Percentiles rank a stretch among this genome's conserved stretches.
Conservation (phyloP, 495 filamentous ascomycete species). For the Penicillium odoratum region DNA sequence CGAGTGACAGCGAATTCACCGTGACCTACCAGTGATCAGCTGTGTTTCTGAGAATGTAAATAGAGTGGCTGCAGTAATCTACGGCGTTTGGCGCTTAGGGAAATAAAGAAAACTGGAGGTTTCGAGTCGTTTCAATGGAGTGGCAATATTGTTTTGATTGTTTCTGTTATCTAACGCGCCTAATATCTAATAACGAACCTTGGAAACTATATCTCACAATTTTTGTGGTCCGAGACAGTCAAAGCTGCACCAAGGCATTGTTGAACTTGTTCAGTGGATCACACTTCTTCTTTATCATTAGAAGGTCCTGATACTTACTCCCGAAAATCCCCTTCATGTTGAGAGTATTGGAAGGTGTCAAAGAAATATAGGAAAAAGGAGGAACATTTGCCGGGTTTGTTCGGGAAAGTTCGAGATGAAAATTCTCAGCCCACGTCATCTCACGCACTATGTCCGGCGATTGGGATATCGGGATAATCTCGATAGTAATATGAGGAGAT, state of each 20-base stretch:
- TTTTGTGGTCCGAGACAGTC: background rate
- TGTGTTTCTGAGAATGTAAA: background rate
- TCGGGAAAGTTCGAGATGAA: slow-evolving; percentile 11
- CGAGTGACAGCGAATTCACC: slow-evolving; percentile 37
- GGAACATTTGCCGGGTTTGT: slow-evolving; percentile 14
- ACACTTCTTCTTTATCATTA: slow-evolving; percentile 12
- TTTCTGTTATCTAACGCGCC: background rate
- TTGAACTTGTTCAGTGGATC: slow-evolving; percentile 19
- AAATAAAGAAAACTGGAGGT: background rate
- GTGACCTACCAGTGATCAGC: slow-evolving; percentile 29
- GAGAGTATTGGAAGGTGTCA: slow-evolving; percentile 2
- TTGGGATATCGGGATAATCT: slow-evolving; percentile 14
- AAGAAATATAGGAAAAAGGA: slow-evolving; percentile 10
- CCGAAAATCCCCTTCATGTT: slow-evolving; percentile 14
- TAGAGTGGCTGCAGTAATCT: background rate
- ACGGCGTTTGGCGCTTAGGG: background rate
- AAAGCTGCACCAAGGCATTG: slow-evolving; percentile 10
- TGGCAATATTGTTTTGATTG: background rate
- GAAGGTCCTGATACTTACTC: slow-evolving; percentile 7
- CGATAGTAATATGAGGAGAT: slow-evolving; percentile 13
- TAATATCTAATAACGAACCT: background rate
- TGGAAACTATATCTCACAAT: background rate
- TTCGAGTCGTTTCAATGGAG: background rate
- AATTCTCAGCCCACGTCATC: slow-evolving; percentile 11
- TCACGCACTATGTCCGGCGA: slow-evolving; percentile 4